Conservation (phyloP, 371 early-diverging fungal genomes). For the Mortierella sp. region DNA sequence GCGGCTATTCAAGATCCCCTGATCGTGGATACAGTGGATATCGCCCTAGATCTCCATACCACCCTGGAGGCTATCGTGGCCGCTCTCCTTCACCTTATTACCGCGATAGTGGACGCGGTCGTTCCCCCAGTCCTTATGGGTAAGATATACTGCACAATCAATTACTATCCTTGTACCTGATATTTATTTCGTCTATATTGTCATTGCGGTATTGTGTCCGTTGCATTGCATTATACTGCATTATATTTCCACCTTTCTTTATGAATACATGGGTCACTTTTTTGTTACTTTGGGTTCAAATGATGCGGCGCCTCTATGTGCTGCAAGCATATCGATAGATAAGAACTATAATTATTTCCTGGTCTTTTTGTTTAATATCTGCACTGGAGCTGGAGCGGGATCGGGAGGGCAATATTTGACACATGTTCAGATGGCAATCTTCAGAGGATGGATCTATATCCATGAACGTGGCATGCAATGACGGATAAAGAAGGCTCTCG, state of each 20-base stretch:
- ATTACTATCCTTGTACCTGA: neutral
- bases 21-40: conserved; percentile 52
- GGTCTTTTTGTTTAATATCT: neutral
- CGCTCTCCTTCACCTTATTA: conserved; percentile 48
- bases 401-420: conserved; percentile 9
- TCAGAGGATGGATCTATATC: conserved; percentile 1
- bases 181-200: conserved; percentile 1
- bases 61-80: conserved; percentile 31
- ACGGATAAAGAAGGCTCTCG: neutral
- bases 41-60: conserved; percentile 18
- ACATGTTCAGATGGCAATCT: neutral
- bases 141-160: conserved; percentile 21
- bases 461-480: conserved; percentile 9
- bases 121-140: conserved; percentile 62
- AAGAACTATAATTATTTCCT: neutral
- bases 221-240: neutral
- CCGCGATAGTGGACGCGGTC: conserved; percentile 55
- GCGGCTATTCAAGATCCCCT: conserved; percentile 61
- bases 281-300: neutral
- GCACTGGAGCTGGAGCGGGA: conserved; percentile 13
- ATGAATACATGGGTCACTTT: neutral
- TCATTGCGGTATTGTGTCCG: neutral
- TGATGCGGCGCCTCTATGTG: neutral
- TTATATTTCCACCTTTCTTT: neutral
- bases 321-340: neutral